Evolutionary conservation across 495 filamentous ascomycete species (phyloP), one percentile per base, ranked within the genome.

Genomic region (Penicillium samsonianum): DNA sequence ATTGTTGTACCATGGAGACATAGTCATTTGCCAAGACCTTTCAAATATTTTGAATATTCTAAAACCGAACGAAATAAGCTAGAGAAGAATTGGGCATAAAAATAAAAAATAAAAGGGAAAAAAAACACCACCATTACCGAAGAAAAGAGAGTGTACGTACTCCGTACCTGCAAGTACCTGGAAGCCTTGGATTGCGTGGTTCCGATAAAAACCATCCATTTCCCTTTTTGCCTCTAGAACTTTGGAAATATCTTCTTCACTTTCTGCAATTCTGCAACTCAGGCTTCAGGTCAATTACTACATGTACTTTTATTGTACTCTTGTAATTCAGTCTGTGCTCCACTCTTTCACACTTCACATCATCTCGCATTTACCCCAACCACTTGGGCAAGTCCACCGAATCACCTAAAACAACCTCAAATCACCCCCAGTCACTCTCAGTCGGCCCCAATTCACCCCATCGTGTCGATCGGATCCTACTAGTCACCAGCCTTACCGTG

Each of bases 1-100:
- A 48, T 47, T 49, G 48, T n/a, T 59, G 59, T 55, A 46, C 61
- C 61, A 57, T 40, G 57, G 59, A 47, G 44, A 7, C 11, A 11
- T 19, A 55, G 30, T 25, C 40, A 28, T 45, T 42, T 30, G 16
- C 16, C 44, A 17, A 55, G 25, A 20, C 12, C 4, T 25, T 4
- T n/a, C n/a, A n/a, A n/a, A n/a, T 25, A 25, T 2, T 25, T 4
- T 25, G 2, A 25, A 25, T 25, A 25, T 25, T 20, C 30, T 20
- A 25, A n/a, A 45, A 50, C 19, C 16, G 17, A 37, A 41, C 41
- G 8, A 25, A 28, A 47, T 12, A 52, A n/a, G 25, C 7, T 5
- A 49, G 12, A 30, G 37, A 12, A 40, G 30, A 19, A 25, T 25
- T 4, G 4, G 23, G 23, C 23, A n/a, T n/a, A n/a, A n/a, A n/a